Conservation (phyloP, 495 filamentous ascomycete genomes). For the Cryomyces antarcticus region DNA sequence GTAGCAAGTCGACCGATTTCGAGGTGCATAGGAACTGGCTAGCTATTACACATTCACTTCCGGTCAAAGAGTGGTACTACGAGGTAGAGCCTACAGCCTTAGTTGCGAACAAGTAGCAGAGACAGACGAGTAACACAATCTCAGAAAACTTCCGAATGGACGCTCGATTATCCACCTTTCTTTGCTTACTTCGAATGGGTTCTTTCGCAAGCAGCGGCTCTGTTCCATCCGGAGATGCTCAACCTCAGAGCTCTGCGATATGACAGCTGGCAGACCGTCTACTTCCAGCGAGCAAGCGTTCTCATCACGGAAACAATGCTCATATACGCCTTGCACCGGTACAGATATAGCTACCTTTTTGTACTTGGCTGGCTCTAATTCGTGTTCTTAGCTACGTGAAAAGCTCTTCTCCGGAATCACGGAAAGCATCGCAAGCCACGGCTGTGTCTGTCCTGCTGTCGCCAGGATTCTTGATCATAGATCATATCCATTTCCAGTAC, state of each 20-base stretch:
- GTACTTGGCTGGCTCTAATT: not conserved
- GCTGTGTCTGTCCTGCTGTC: conserved; percentile 81
- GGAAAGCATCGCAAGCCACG: conserved; percentile 65
- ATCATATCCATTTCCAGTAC: conserved; percentile 98
- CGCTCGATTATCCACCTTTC: conserved; percentile 93
- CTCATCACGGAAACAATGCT: conserved; percentile 73
- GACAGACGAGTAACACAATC: not conserved
- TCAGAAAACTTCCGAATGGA: conserved; percentile 91
- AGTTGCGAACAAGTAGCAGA: not conserved
- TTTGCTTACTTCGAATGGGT: conserved; percentile 95
- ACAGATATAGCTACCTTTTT: not conserved
- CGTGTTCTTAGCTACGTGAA: conserved; percentile 39
- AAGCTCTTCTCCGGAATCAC: conserved; percentile 37
- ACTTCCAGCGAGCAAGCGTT: conserved; percentile 78
- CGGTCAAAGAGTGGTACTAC: conserved; percentile 81
- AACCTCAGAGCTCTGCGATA: conserved; percentile 62
- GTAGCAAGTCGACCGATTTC: conserved; percentile 96
- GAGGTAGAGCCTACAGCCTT: conserved; percentile 31
- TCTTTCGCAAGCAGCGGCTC: conserved; percentile 59
- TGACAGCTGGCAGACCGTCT: conserved; percentile 77
- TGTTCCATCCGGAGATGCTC: conserved; percentile 65
- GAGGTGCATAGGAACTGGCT: conserved; percentile 98
- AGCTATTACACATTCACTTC: conserved; percentile 75
- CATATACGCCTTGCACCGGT: conserved; percentile 68
- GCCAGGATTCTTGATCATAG: conserved; percentile 86